These are phyloP conservation scores for Gastrodia elata DNA, from an alignment of 106 monocot species.

Conservation along the genomic window DNA sequence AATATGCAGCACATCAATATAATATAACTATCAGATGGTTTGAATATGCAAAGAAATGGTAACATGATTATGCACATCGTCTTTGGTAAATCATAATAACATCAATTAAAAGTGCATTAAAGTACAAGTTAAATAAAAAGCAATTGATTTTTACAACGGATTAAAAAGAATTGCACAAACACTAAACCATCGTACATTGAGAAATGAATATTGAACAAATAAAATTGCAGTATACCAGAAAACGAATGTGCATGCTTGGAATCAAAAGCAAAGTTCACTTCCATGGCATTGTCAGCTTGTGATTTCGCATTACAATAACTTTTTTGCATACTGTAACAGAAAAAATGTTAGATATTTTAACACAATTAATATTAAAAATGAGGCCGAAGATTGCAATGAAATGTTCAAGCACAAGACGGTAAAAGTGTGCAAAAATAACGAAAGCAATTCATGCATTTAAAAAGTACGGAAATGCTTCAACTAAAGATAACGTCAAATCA, in stretches of 20 bases:
- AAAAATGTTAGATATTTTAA: neutral
- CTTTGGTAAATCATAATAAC: neutral
- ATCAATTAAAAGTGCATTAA: neutral
- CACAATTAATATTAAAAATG: neutral
- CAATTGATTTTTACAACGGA: neutral
- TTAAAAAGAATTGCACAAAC: neutral
- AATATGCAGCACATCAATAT: too few species aligned
- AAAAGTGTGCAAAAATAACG: neutral
- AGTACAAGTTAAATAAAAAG: neutral
- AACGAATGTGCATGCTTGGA: conserved; percentile 1
- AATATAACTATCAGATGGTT: neutral
- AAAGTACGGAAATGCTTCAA: neutral
- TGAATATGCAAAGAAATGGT: neutral
- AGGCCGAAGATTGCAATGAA: neutral
- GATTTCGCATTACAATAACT: neutral
- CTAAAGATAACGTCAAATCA: neutral
- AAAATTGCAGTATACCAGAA: conserved; percentile 11
- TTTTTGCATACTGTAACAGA: neutral
- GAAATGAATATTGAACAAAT: neutral
- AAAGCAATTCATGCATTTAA: neutral
- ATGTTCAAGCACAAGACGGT: neutral
- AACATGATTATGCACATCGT: neutral
- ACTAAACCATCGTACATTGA: neutral
- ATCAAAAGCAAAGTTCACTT: conserved; percentile 7
- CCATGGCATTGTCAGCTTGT: conserved; percentile 1